phyloP scores from a whole-genome alignment of 495 filamentous ascomycete species.

The Aspergillus campestris region DNA sequence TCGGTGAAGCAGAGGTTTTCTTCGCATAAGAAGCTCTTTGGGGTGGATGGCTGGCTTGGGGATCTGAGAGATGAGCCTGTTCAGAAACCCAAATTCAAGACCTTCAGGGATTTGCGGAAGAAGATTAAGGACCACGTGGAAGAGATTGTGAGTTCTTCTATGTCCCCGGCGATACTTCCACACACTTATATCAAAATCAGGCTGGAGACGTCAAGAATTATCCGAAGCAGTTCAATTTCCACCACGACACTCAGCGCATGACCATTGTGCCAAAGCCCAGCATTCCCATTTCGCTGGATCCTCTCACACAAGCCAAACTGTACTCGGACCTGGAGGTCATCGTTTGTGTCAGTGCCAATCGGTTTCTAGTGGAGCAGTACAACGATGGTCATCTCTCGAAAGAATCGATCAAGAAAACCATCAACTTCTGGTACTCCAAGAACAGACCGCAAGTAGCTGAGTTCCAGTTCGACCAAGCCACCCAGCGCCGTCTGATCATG shows the following conservation, averaged over 20 bases:
- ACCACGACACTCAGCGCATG: conserved; percentile 4
- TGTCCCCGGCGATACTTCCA: not conserved
- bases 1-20: not conserved
- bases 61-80: conserved; percentile 20
- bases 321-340: conserved; percentile 49
- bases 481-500: conserved; percentile 44
- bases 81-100: conserved; percentile 23
- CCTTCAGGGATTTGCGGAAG: conserved; percentile 31
- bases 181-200: conserved; percentile 7
- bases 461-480: conserved; percentile 50
- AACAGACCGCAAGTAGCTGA: conserved; percentile 46
- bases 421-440: conserved; percentile 38
- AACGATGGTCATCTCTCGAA: conserved; percentile 35
- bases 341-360: conserved; percentile 43
- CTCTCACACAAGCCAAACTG: conserved; percentile 39
- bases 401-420: conserved; percentile 40
- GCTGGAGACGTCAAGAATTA: conserved; percentile 15
- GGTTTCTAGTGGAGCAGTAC: conserved; percentile 39
- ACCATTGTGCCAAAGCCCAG: conserved; percentile 14
- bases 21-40: conserved; percentile 45
- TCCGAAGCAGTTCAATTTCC: conserved; percentile 3
- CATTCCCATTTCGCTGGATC: conserved; percentile 37
- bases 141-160: conserved; percentile 30
- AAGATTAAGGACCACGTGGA: conserved; percentile 42
- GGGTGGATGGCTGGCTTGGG: conserved; percentile 44